A percentile compares a stretch with the other conserved stretches of the same genome.
phyloP scores from a whole-genome alignment of 1,139 yeast species.

The Saccharomyces hybrid region DNA sequence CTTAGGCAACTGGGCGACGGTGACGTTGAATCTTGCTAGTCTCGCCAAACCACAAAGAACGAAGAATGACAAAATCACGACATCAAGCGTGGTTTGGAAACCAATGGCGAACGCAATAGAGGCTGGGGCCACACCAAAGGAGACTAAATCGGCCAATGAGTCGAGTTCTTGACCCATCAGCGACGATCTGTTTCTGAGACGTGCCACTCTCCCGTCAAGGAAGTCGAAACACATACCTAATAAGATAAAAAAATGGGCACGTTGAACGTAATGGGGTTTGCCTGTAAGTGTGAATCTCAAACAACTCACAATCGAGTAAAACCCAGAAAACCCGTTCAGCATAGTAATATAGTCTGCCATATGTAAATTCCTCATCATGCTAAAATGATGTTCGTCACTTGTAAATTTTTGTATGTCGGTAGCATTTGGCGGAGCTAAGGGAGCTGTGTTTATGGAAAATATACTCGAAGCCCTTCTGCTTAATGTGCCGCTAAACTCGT shows the following conservation, averaged over 20 bases:
- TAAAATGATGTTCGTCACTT: conserved; percentile 70
- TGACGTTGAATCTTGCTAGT: conserved; percentile 89
- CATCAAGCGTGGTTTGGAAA: conserved; percentile 75
- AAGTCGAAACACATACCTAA: conserved; percentile 91
- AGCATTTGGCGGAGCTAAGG: conserved; percentile 54
- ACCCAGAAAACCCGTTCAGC: conserved; percentile 84
- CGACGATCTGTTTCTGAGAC: conserved; percentile 85
- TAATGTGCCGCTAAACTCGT: conserved; percentile 13
- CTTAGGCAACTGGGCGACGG: conserved; percentile 87
- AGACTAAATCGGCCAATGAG: conserved; percentile 86
- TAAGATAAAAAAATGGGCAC: conserved; percentile 83
- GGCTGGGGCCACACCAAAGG: conserved; percentile 92
- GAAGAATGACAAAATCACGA: conserved; percentile 67
- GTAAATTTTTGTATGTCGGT: conserved; percentile 71
- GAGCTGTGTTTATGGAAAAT: conserved; percentile 35
- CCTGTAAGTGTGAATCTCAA: conserved; percentile 69
- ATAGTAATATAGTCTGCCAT: conserved; percentile 94
- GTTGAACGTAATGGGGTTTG: conserved; percentile 64
- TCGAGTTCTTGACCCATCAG: conserved; percentile 97
- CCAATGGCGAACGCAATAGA: conserved; percentile 89
- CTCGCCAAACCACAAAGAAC: conserved; percentile 91
- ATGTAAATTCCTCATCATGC: conserved; percentile 72
- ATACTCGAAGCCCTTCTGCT: conserved; percentile 36
- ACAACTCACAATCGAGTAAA: conserved; percentile 82
- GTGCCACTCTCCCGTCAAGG: conserved; percentile 94